Conservation (phyloP, 208 protist species). For the Balamuthia mandrillaris region DNA sequence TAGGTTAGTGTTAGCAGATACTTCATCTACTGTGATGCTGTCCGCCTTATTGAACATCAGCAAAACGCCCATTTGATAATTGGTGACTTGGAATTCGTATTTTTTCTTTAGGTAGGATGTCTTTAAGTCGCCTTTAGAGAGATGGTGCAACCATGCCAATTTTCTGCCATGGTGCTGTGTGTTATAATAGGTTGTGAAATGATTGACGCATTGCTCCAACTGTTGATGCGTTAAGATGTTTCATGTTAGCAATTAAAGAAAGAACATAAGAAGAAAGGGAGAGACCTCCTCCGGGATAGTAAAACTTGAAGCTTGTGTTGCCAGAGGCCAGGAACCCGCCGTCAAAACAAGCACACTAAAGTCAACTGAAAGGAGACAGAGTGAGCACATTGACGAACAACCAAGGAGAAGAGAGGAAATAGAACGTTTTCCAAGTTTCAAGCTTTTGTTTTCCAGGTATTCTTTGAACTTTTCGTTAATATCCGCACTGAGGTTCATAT, state of each 20-base stretch:
- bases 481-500: conserved; percentile 62
- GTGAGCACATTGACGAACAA: too few species aligned
- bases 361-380: too few species aligned
- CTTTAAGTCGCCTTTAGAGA: conserved; percentile 63
- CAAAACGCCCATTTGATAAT: background rate
- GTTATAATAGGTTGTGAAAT: too few species aligned
- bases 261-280: too few species aligned
- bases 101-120: conserved; percentile 45
- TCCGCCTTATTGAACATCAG: background rate
- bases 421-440: too few species aligned
- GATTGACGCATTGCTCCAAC: too few species aligned
- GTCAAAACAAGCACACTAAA: conserved; percentile 58
- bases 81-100: background rate
- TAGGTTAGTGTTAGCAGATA: background rate
- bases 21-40: background rate
- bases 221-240: too few species aligned
- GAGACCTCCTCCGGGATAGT: conserved; percentile 55
- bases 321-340: conserved; percentile 61
- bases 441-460: background rate
- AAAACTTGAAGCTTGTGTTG: conserved; percentile 56
- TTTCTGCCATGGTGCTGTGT: conserved; percentile 53
- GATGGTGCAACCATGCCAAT: conserved; percentile 66
- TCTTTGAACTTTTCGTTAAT: conserved; percentile 46
- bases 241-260: background rate
- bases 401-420: background rate